Conservation (phyloP, 495 filamentous ascomycete species). For the Neurospora sp. region DNA sequence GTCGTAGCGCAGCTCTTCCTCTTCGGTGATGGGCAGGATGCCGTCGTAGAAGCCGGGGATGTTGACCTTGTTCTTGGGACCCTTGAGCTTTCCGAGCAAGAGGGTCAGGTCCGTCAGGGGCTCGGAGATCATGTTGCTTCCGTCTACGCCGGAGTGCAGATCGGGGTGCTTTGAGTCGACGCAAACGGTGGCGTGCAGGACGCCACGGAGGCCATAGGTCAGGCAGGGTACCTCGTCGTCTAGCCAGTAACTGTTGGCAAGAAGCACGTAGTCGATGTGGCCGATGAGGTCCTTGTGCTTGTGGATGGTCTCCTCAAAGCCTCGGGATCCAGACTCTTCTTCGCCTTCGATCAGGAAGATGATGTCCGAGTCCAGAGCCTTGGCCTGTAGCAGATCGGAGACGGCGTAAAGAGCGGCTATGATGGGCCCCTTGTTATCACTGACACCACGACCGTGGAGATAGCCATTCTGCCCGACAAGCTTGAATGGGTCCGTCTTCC, state of each 20-base stretch:
- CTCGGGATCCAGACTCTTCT: slow-evolving; percentile 86
- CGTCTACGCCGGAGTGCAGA: slow-evolving; percentile 91
- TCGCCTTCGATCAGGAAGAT: slow-evolving; percentile 94
- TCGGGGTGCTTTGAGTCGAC: slow-evolving; percentile 80
- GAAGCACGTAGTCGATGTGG: slow-evolving; percentile 79
- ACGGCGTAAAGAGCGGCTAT: slow-evolving; percentile 89
- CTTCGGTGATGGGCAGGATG: slow-evolving; percentile 61
- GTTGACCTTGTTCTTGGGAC: slow-evolving; percentile 49
- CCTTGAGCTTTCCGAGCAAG: slow-evolving; percentile 68
- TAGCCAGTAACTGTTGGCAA: slow-evolving; percentile 97
- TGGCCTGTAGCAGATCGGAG: slow-evolving; percentile 69
- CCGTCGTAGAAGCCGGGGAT: slow-evolving; percentile 77
- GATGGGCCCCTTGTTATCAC: slow-evolving; percentile 94
- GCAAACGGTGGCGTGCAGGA: slow-evolving; percentile 84
- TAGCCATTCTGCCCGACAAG: slow-evolving; percentile 83
- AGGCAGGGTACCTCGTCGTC: slow-evolving; percentile 91
- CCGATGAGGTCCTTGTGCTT: slow-evolving; percentile 77
- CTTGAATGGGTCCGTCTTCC: slow-evolving; percentile 79
- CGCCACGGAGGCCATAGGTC: slow-evolving; percentile 90
- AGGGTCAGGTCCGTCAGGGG: slow-evolving; percentile 82
- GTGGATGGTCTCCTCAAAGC: slow-evolving; percentile 72
- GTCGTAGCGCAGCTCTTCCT: slow-evolving; percentile 72
- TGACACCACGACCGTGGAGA: slow-evolving; percentile 90
- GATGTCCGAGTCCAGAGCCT: slow-evolving; percentile 72
- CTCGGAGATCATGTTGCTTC: slow-evolving; percentile 77